Evolutionary conservation across 768 basidiomycete genomes (phyloP).

Genomic region (Calocybe indica): DNA sequence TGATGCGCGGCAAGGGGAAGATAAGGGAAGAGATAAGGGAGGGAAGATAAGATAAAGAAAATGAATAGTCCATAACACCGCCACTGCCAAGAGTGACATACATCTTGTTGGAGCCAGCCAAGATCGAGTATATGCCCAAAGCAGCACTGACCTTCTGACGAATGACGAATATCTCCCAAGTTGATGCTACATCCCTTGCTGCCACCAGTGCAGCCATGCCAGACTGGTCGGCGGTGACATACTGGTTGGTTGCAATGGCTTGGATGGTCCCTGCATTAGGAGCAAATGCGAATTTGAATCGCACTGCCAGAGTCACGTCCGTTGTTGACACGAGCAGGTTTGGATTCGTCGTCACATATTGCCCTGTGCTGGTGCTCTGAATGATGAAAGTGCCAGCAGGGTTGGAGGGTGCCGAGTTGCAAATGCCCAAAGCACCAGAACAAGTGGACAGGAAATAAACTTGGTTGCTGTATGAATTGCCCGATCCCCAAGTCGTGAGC

Average conservation of each 20-base stretch:
- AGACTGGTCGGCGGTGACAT: constrained; percentile 25
- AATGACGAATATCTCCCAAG: constrained; percentile 24
- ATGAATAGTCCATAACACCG: too few relatives aligned
- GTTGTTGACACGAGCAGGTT: constrained; percentile 19
- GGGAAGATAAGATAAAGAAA: too few relatives aligned
- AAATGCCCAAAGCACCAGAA: constrained; percentile 20
- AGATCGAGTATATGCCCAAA: constrained; percentile 22
- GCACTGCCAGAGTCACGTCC: constrained; percentile 12
- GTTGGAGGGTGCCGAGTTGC: constrained; percentile 17
- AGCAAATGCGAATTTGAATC: constrained; percentile 21
- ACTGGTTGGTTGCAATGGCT: constrained; percentile 15
- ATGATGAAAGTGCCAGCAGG: constrained; percentile 24
- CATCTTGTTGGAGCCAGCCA: constrained; percentile 22
- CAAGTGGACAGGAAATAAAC: constrained; percentile 27
- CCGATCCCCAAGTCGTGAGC: constrained; percentile 26
- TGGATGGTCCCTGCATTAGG: constrained; percentile 24
- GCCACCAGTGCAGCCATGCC: constrained; percentile 21
- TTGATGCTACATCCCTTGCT: constrained; percentile 16
- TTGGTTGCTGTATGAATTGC: constrained; percentile 25
- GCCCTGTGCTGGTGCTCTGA: constrained; percentile 16
- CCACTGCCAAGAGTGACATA: constrained; percentile 19
- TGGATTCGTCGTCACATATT: constrained; percentile 16
- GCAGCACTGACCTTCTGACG: constrained; percentile 17
- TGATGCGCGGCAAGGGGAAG: too few relatives aligned
- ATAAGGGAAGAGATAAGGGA: too few relatives aligned